phyloP scores from a whole-genome alignment of 106 monocot species.

The Narthecium ossifragum region DNA sequence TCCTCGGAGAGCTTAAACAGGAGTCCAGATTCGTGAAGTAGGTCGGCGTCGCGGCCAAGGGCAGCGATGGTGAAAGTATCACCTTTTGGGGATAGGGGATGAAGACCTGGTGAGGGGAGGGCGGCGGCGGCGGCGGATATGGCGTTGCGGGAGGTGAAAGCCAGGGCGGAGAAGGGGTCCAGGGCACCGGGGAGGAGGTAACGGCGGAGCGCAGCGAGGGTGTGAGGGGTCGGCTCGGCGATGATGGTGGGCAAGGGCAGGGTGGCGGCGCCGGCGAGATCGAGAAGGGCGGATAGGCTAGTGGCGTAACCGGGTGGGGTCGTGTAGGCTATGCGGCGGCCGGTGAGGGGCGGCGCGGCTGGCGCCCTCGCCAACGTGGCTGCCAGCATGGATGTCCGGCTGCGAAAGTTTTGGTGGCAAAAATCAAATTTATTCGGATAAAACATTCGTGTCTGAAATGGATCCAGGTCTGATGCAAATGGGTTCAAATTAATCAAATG shows the following conservation, averaged over 20 bases:
- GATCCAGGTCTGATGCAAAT: too few relatives aligned
- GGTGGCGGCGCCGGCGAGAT: conserved; percentile 18
- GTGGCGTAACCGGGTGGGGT: conserved; percentile 26
- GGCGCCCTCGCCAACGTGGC: too few relatives aligned
- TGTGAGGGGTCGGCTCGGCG: conserved; percentile 22
- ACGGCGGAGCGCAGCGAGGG: conserved; percentile 21
- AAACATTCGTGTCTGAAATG: too few relatives aligned
- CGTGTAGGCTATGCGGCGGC: conserved; percentile 41
- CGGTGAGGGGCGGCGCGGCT: conserved; percentile 11
- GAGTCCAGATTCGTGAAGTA: conserved; percentile 25
- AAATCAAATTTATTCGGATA: too few relatives aligned
- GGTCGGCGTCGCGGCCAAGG: conserved; percentile 61
- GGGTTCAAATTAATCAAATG: too few relatives aligned
- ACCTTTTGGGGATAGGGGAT: conserved; percentile 17
- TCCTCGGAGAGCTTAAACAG: conserved; percentile 18
- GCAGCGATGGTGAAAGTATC: conserved; percentile 41
- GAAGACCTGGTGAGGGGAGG: conserved; percentile 1
- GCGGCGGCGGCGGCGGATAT: conserved; percentile 26
- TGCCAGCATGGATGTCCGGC: too few relatives aligned
- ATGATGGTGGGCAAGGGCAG: conserved; percentile 26
- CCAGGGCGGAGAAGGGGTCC: conserved; percentile 30
- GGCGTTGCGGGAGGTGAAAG: conserved; percentile 35
- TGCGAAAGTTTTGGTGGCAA: too few relatives aligned
- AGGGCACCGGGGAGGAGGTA: conserved; percentile 15
- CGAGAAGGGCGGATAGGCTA: conserved; percentile 28